These are phyloP conservation scores for Microdochium nivale DNA, from an alignment of 2,329 filamentous ascomycete genomes.

Conservation along the genomic window DNA sequence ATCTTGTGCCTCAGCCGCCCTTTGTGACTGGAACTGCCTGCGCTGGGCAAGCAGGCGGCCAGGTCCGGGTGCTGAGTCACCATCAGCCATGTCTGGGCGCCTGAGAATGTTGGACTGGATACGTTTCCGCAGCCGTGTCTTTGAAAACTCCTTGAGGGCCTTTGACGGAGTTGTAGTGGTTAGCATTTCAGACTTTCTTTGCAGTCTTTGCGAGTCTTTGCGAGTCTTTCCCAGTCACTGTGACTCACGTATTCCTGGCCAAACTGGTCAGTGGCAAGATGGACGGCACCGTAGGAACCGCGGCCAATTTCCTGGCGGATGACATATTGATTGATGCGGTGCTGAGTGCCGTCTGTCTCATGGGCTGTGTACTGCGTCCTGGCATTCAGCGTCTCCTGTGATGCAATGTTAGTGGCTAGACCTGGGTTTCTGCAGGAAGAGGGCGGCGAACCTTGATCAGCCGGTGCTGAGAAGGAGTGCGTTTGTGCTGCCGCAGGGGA, in stretches of 20 bases:
- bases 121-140: slow-evolving; percentile 78
- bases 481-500: slow-evolving; percentile 47
- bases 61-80: slow-evolving; percentile 31
- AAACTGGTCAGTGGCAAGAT: slow-evolving; percentile 82
- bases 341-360: slow-evolving; percentile 74
- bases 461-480: slow-evolving; percentile 48
- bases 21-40: slow-evolving; percentile 26
- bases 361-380: slow-evolving; percentile 80
- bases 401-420: background rate
- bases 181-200: background rate
- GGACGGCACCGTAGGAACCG: slow-evolving; percentile 90
- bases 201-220: background rate
- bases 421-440: background rate
- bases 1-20: slow-evolving; percentile 54
- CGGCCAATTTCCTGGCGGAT: slow-evolving; percentile 95
- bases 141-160: slow-evolving; percentile 98
- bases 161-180: slow-evolving; percentile 25
- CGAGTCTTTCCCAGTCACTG: background rate
- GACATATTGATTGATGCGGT: slow-evolving; percentile 89
- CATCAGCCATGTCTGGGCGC: slow-evolving; percentile 25
- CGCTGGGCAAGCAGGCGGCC: slow-evolving; percentile 16
- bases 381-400: slow-evolving; percentile 83
- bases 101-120: slow-evolving; percentile 79
- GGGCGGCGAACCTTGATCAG: slow-evolving; percentile 43
- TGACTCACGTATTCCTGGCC: slow-evolving; percentile 80